Conservation (phyloP, 1,284 basidiomycete genomes). For the Microbotryomycetes sp. region DNA sequence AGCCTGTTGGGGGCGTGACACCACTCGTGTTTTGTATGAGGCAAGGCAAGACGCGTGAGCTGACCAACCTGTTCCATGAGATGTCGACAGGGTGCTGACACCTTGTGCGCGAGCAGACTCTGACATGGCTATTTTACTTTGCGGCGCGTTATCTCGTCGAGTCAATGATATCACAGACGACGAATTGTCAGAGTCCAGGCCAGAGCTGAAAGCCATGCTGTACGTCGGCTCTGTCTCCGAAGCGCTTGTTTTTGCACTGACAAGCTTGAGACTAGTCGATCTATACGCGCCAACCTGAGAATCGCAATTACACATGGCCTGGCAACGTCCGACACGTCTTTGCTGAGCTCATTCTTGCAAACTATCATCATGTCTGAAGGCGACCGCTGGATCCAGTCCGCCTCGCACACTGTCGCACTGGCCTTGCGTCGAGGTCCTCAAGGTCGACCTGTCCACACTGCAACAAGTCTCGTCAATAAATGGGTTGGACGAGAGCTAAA, state of each 20-base stretch:
- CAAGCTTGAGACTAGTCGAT: too few relatives aligned
- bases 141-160: constrained; percentile 20
- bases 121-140: constrained; percentile 32
- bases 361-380: constrained; percentile 35
- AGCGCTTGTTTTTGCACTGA: too few relatives aligned
- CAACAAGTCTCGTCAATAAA: constrained; percentile 21
- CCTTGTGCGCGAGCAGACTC: constrained; percentile 9
- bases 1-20: constrained; percentile 1
- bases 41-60: constrained; percentile 7
- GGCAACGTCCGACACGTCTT: constrained; percentile 23
- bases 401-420: constrained; percentile 30
- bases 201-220: constrained; percentile 20
- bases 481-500: constrained; percentile 32
- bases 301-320: constrained; percentile 32
- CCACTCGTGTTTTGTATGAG: constrained; percentile 26
- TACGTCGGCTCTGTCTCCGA: not conserved
- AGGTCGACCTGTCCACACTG: constrained; percentile 24
- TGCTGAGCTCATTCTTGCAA: constrained; percentile 33
- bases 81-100: not conserved
- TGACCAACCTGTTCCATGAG: not conserved
- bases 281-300: constrained; percentile 33
- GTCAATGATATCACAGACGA: constrained; percentile 35
- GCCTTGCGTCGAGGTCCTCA: constrained; percentile 21
- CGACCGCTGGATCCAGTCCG: constrained; percentile 24
- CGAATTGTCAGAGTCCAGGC: constrained; percentile 13